Conservation (phyloP, 495 filamentous ascomycete species). For the Parathielavia hyrcaniae region DNA sequence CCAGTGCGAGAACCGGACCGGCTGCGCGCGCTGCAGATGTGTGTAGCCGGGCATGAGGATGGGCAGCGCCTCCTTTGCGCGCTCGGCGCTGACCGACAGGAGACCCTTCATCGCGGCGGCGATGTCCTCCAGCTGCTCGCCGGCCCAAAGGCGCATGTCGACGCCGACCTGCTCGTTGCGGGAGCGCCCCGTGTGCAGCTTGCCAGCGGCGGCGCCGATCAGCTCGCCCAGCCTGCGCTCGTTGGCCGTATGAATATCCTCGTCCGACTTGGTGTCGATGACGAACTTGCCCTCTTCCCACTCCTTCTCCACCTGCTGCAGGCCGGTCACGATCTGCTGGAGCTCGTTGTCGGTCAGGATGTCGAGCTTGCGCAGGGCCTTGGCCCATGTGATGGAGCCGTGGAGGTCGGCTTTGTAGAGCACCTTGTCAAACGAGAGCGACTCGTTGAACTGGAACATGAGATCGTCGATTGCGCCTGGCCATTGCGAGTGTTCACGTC, state of each 20-base stretch:
- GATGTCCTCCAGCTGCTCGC: constrained; percentile 67
- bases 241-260: constrained; percentile 86
- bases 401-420: constrained; percentile 77
- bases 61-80: constrained; percentile 70
- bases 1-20: constrained; percentile 85
- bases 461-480: constrained; percentile 75
- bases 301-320: constrained; percentile 66
- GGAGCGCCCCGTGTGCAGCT: constrained; percentile 87
- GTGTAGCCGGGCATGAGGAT: constrained; percentile 69
- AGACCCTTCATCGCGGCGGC: constrained; percentile 63
- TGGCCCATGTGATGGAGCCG: constrained; percentile 80
- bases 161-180: constrained; percentile 92
- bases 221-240: constrained; percentile 86
- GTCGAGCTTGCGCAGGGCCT: constrained; percentile 68
- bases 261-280: constrained; percentile 57
- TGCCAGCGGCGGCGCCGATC: constrained; percentile 80
- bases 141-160: constrained; percentile 89
- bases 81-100: constrained; percentile 61
- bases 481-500: constrained; percentile 13
- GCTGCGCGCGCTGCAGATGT: constrained; percentile 87
- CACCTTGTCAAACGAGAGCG: constrained; percentile 74
- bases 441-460: constrained; percentile 85
- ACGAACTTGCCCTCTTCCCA: constrained; percentile 59
- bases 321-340: constrained; percentile 65
- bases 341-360: constrained; percentile 76